These are phyloP conservation scores for Millerozyma miso DNA, from an alignment of 805 yeast genomes.

Conservation along the genomic window DNA sequence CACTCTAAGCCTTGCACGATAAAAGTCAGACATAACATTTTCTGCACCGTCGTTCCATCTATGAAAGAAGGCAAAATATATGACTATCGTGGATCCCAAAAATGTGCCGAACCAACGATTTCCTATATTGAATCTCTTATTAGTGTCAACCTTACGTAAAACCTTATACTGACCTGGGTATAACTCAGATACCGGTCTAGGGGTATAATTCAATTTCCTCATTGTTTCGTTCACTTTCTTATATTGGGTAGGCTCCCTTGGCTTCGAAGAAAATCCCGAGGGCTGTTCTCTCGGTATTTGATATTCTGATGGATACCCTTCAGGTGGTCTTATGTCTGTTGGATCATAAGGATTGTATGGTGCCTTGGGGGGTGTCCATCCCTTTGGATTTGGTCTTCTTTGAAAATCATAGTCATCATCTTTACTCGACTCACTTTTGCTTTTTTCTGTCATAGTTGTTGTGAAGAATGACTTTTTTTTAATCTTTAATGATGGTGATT, in stretches of 20 bases:
- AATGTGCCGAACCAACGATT: slow-evolving; percentile 53
- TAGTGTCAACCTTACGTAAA: slow-evolving; percentile 53
- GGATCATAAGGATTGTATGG: slow-evolving; percentile 88
- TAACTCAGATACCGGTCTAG: slow-evolving; percentile 67
- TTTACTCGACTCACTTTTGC: slow-evolving; percentile 1
- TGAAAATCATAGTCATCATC: slow-evolving; percentile 29
- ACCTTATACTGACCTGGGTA: slow-evolving; percentile 81
- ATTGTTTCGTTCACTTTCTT: slow-evolving; percentile 68
- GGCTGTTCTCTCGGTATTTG: slow-evolving; percentile 61
- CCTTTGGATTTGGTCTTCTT: slow-evolving; percentile 70
- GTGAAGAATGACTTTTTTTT: neutral
- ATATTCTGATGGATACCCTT: slow-evolving; percentile 84
- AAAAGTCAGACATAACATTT: slow-evolving; percentile 65
- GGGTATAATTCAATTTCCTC: slow-evolving; percentile 69
- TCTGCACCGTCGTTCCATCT: slow-evolving; percentile 85
- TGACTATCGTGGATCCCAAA: slow-evolving; percentile 44
- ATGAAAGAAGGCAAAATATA: slow-evolving; percentile 66
- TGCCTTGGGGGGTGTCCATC: slow-evolving; percentile 78
- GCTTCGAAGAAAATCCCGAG: slow-evolving; percentile 51
- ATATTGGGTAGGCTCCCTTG: slow-evolving; percentile 63
- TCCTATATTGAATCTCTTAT: slow-evolving; percentile 54
- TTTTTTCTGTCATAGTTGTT: slow-evolving; percentile 1
- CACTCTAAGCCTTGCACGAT: slow-evolving; percentile 54
- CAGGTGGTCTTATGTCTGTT: slow-evolving; percentile 68
- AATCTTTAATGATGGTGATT: neutral